These are phyloP conservation scores for Colletotrichum graminicola DNA, from an alignment of 2,329 filamentous ascomycete genomes.

Conservation along the genomic window DNA sequence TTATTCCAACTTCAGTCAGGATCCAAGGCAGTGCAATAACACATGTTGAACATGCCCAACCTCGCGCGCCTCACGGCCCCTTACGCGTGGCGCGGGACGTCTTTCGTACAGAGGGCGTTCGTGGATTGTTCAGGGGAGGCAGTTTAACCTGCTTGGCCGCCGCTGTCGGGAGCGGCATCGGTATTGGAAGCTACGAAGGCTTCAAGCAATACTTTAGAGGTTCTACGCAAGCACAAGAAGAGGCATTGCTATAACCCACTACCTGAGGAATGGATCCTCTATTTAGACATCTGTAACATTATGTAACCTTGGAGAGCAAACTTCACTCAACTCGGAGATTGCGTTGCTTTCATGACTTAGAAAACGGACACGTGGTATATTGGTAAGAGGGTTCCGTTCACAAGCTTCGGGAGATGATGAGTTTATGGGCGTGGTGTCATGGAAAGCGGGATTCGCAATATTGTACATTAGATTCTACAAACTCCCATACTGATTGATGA, in stretches of 20 bases:
- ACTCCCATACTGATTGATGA: neutral
- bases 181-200: constrained; percentile 14
- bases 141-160: constrained; percentile 12
- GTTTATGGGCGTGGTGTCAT: neutral
- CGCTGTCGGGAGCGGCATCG: neutral
- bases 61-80: neutral
- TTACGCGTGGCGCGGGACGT: neutral
- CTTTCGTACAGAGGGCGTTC: constrained; percentile 1
- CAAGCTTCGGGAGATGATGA: neutral
- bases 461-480: neutral
- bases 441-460: neutral
- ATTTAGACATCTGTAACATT: neutral
- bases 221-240: neutral
- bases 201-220: neutral
- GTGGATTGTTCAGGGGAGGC: constrained; percentile 10
- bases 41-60: neutral
- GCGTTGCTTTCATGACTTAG: neutral
- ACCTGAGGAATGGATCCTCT: too few relatives aligned
- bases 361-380: neutral
- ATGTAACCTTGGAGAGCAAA: neutral
- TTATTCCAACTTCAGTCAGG: neutral
- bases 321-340: neutral
- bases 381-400: neutral
- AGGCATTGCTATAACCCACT: neutral
- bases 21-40: neutral